A percentile compares a stretch with the other conserved stretches of the same genome.
Conservation (phyloP, 495 filamentous ascomycete genomes). For the Talaromyces stipitatus region DNA sequence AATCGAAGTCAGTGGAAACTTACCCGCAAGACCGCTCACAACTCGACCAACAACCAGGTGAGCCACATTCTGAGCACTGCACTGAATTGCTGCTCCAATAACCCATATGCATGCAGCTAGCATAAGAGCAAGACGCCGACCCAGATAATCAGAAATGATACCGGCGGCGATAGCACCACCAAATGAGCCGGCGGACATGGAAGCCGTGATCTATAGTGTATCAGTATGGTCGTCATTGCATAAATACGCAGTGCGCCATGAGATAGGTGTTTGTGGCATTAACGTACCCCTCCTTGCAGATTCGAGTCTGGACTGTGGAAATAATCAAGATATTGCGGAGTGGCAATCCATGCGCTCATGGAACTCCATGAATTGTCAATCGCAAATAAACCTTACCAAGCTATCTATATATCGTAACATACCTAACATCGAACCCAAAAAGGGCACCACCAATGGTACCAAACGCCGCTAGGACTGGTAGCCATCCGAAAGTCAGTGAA, state of each 20-base stretch:
- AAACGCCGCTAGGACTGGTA: conserved; percentile 38
- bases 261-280: too few relatives aligned
- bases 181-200: conserved; percentile 23
- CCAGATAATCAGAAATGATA: conserved; percentile 56
- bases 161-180: conserved; percentile 42
- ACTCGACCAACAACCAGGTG: conserved; percentile 64
- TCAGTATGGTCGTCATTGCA: too few relatives aligned
- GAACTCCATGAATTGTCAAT: conserved; percentile 22
- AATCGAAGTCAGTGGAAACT: neutral
- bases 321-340: conserved; percentile 57
- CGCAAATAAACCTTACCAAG: neutral
- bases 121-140: conserved; percentile 57
- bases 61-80: conserved; percentile 49
- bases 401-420: conserved; percentile 2
- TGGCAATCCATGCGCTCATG: conserved; percentile 67
- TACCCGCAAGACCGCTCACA: conserved; percentile 55
- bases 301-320: conserved; percentile 58
- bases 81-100: conserved; percentile 60
- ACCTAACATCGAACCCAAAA: conserved; percentile 40
- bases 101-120: conserved; percentile 66
- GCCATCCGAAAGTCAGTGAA: conserved; percentile 3
- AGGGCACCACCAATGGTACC: conserved; percentile 42
- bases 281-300: conserved; percentile 40
- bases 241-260: too few relatives aligned
- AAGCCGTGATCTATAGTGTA: conserved; percentile 48